A percentile compares a stretch with the other conserved stretches of the same genome.
phyloP scores from a whole-genome alignment of 2,329 filamentous ascomycete genomes.

The Diaporthe velutina region DNA sequence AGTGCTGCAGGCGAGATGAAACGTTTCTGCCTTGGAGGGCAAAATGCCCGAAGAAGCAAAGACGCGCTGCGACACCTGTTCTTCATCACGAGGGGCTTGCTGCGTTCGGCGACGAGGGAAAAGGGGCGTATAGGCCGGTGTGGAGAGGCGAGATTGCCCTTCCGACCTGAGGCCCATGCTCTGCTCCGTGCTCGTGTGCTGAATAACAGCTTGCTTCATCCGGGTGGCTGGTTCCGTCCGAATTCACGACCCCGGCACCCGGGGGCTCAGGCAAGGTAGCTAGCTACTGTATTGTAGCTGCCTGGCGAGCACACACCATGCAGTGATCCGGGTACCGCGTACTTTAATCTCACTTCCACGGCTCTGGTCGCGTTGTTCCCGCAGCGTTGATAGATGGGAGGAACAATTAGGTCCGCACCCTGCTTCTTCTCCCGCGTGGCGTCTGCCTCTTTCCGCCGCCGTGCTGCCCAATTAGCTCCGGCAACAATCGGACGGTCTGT shows the following conservation, averaged over 20 bases:
- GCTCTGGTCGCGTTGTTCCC: neutral
- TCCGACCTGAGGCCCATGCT: neutral
- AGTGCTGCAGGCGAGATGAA: constrained; percentile 38
- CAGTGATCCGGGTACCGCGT: constrained; percentile 8
- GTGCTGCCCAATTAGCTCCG: constrained; percentile 17
- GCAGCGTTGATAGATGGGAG: constrained; percentile 23
- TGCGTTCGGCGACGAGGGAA: neutral
- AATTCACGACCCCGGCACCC: neutral
- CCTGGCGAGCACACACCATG: neutral
- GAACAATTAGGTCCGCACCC: constrained; percentile 37
- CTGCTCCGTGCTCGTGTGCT: neutral
- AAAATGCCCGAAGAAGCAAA: constrained; percentile 31
- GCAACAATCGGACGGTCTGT: neutral
- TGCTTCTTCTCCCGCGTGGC: constrained; percentile 34
- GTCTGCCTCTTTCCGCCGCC: constrained; percentile 28
- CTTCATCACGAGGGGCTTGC: constrained; percentile 14
- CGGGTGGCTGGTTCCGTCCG: constrained; percentile 17
- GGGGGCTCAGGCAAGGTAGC: neutral
- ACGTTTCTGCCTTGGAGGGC: constrained; percentile 28
- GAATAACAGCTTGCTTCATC: neutral
- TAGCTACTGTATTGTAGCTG: neutral
- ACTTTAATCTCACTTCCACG: constrained; percentile 18
- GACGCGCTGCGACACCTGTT: constrained; percentile 1
- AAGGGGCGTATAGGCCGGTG: constrained; percentile 20
- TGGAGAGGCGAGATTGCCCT: constrained; percentile 24